Conservation (phyloP, 2,329 filamentous ascomycete species). For the Pseudogymnoascus sp. region DNA sequence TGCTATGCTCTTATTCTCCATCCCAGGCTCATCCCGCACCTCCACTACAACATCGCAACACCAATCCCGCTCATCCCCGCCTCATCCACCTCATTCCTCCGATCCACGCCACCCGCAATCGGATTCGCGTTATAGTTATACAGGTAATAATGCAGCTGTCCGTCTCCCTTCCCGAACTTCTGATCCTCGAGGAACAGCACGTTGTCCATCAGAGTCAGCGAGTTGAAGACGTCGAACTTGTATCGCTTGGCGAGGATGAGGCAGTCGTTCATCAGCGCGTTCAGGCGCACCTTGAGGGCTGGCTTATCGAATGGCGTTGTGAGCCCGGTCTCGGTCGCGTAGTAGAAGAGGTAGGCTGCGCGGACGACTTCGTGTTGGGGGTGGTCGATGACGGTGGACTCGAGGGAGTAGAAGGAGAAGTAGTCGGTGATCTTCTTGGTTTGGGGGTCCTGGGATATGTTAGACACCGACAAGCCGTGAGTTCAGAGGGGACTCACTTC, state of each 20-base stretch:
- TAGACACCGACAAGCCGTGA: slow-evolving; percentile 14
- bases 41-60: slow-evolving; percentile 56
- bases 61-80: slow-evolving; percentile 78
- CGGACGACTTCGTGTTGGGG: slow-evolving; percentile 69
- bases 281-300: slow-evolving; percentile 69
- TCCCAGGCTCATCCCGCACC: neutral
- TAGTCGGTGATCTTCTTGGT: slow-evolving; percentile 87
- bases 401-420: slow-evolving; percentile 92
- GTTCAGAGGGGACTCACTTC: slow-evolving; percentile 43
- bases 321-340: slow-evolving; percentile 76
- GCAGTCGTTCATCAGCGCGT: slow-evolving; percentile 72
- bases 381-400: slow-evolving; percentile 83
- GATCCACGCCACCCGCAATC: slow-evolving; percentile 78
- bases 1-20: neutral
- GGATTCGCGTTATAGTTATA: slow-evolving; percentile 91
- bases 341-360: slow-evolving; percentile 96
- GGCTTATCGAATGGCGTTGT: slow-evolving; percentile 41
- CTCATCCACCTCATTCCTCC: slow-evolving; percentile 67
- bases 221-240: slow-evolving; percentile 95
- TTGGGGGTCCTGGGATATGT: slow-evolving; percentile 46
- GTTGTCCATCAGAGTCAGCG: slow-evolving; percentile 88
- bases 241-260: slow-evolving; percentile 75
- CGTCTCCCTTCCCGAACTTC: slow-evolving; percentile 90
- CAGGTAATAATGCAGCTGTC: slow-evolving; percentile 91
- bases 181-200: slow-evolving; percentile 85